Base-by-base conservation (phyloP, 176 grass and related monocot species). In the Tuctoria greenei region DNA sequence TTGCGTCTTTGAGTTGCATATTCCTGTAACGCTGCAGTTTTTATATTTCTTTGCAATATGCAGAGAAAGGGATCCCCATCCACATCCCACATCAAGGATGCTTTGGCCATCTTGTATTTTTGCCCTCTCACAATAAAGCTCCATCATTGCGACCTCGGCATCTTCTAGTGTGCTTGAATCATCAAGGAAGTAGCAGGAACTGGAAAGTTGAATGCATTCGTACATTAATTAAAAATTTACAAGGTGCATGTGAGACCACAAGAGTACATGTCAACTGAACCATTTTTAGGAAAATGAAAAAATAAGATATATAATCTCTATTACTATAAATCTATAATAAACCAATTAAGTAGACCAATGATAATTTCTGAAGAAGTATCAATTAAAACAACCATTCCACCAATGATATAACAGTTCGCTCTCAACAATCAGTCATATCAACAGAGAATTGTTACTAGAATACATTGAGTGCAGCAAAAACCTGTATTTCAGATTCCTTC, bases 1-100 rank as follows among this genome's bases (percentile, higher is more conserved):
- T 61, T 98, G 95, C 56, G 89, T 98, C 10, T 47, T 74, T 69
- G 91, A 94, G 86, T 98, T 98, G 79, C 95, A 98, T 86, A 98
- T 98, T 59, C 95, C 95, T 44, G 91, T 94, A 28, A 98, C 38
- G 44, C 60, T 92, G 54, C 91, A 92, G 66, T 90, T 92, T 20
- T 10, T 78, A 73, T 90, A 92, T 76, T 92, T 92, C 88, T 93
- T 93, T 46, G 91, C 95, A 41, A 93, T 71, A 71, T 89, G 83
- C 11, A 94, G 38, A 52, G 91, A 91, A 75, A 98, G 76, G 62
- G 95, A 98, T 15, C 95, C 95, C 91, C 95, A 98, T 17, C 95
- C 95, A 71, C 95, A 98, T 41, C 95, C 95, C 34, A 98, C 80
- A 59, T 98, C 95, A 9, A 98, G 91, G 37, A 98, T 23, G 18